Evolutionary conservation across 371 early-diverging fungal species (phyloP).

Genomic region (Mortierella sp.): DNA sequence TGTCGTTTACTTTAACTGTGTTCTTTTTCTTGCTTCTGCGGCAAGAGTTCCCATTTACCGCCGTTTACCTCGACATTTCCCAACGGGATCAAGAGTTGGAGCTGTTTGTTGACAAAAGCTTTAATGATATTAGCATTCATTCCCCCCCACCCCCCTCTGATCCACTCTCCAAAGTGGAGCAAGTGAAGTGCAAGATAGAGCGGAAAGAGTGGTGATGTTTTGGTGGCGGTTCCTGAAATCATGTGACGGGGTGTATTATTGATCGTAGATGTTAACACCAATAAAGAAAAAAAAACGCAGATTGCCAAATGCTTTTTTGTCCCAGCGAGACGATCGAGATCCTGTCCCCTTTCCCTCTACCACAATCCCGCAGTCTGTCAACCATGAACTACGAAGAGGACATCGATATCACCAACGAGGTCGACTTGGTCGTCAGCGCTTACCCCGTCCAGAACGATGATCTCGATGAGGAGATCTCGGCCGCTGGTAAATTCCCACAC

Average conservation of each 20-base stretch:
- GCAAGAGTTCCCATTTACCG: neutral
- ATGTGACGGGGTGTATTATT: neutral
- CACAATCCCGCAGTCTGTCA: constrained; percentile 12
- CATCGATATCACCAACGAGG: constrained; percentile 87
- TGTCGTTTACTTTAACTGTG: no score
- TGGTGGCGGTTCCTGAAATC: neutral
- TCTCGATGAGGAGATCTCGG: constrained; percentile 58
- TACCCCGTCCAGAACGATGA: constrained; percentile 68
- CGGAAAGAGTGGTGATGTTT: no score
- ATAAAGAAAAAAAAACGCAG: neutral
- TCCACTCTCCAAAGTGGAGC: no score
- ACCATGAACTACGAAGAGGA: constrained; percentile 71
- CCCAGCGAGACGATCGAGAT: neutral
- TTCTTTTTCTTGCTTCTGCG: neutral
- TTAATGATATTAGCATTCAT: neutral
- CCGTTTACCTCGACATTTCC: constrained; percentile 9
- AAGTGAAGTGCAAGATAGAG: no score
- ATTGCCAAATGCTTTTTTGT: neutral
- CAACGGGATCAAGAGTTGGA: constrained; percentile 6
- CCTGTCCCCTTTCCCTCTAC: constrained; percentile 16
- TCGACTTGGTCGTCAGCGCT: constrained; percentile 82
- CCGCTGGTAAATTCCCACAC: constrained; percentile 38
- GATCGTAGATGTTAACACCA: neutral
- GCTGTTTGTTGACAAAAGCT: neutral
- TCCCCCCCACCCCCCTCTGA: no score